phyloP scores from a whole-genome alignment of 352 stramenopile genomes.

The Thraustochytrium sp. region DNA sequence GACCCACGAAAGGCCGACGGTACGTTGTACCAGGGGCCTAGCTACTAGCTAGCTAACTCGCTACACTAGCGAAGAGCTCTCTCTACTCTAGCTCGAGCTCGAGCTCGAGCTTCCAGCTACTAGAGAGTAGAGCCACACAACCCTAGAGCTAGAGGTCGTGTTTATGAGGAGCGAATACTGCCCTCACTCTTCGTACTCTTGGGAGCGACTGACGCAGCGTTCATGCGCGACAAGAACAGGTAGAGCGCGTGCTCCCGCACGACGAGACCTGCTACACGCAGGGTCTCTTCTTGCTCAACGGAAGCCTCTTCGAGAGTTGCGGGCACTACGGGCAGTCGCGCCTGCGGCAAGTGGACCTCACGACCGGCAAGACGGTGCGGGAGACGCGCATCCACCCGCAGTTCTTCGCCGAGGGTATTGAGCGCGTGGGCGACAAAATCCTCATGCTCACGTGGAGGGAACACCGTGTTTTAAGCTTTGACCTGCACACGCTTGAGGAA shows the following conservation, averaged over 20 bases:
- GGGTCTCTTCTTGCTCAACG: background rate
- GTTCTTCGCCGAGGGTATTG: constrained; percentile 72
- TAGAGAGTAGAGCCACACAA: no score
- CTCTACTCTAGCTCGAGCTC: no score
- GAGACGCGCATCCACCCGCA: constrained; percentile 60
- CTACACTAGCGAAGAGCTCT: no score
- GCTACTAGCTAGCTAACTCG: no score
- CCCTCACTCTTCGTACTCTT: no score
- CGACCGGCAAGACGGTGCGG: constrained; percentile 35
- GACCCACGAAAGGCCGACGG: background rate
- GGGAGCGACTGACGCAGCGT: no score
- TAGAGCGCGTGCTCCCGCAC: constrained; percentile 21
- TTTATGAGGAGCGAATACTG: no score
- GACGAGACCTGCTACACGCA: constrained; percentile 27
- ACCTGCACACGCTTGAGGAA: constrained; percentile 59
- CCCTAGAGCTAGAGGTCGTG: no score
- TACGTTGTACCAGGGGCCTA: no score
- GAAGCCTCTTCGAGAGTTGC: constrained; percentile 1
- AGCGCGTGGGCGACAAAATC: constrained; percentile 64
- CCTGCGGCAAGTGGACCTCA: background rate
- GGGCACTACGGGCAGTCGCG: background rate
- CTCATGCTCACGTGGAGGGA: constrained; percentile 73
- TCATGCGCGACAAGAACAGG: no score
- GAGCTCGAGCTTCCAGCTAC: no score
- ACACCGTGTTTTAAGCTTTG: constrained; percentile 61